These are phyloP conservation scores for Naganishia vaughanmartiniae DNA, from an alignment of 768 basidiomycete genomes.

Conservation along the genomic window DNA sequence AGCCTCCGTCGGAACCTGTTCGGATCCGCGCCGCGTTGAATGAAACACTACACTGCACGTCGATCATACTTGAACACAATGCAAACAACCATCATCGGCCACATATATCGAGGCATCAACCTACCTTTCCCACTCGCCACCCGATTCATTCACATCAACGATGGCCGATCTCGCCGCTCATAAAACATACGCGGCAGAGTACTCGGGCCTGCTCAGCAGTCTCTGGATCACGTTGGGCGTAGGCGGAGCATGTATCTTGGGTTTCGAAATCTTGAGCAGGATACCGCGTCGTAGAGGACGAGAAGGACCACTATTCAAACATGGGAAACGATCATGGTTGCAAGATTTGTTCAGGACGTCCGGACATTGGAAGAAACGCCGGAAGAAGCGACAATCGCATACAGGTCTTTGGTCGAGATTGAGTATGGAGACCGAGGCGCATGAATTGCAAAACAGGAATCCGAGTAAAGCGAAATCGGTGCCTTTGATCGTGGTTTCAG, in stretches of 20 bases:
- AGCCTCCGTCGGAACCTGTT: not conserved
- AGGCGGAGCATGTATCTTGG: slow-evolving; percentile 45
- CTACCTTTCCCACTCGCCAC: not conserved
- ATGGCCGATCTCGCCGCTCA: slow-evolving; percentile 48
- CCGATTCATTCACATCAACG: not conserved
- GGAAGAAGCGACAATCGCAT: slow-evolving; percentile 11
- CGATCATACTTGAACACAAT: not conserved
- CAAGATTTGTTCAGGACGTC: not conserved
- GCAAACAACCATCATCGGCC: not conserved
- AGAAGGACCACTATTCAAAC: slow-evolving; percentile 33
- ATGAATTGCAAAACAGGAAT: slow-evolving; percentile 26
- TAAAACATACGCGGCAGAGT: slow-evolving; percentile 44
- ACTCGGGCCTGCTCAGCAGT: slow-evolving; percentile 49
- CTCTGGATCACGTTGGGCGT: slow-evolving; percentile 47
- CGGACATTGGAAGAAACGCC: not conserved
- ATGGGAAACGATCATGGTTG: slow-evolving; percentile 9
- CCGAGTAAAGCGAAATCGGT: not conserved
- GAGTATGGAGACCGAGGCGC: slow-evolving; percentile 18
- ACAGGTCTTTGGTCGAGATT: slow-evolving; percentile 20
- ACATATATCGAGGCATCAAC: not conserved
- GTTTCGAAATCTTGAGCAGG: slow-evolving; percentile 46
- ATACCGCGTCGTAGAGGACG: slow-evolving; percentile 44
- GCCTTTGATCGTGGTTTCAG: slow-evolving; percentile 9
- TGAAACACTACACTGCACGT: not conserved
- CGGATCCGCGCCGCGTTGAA: not conserved